These are phyloP conservation scores for Saturnispora serradocipensis DNA, from an alignment of 805 yeast genomes.

Conservation along the genomic window DNA sequence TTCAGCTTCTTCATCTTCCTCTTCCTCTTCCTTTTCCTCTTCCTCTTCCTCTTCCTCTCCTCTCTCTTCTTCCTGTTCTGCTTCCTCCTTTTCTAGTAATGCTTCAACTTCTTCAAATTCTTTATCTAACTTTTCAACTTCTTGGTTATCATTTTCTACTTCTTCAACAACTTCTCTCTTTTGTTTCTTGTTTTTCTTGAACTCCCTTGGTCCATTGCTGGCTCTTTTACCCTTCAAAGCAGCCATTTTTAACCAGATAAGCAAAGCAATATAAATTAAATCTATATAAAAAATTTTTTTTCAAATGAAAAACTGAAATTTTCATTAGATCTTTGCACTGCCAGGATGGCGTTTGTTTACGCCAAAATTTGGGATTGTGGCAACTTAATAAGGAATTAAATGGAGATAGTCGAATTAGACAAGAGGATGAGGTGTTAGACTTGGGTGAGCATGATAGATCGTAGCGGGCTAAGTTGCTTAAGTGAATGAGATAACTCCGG, in stretches of 20 bases:
- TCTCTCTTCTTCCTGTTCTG: constrained; percentile 19
- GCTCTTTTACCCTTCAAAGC: constrained; percentile 7
- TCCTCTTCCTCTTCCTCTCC: constrained; percentile 19
- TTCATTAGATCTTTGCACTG: neutral
- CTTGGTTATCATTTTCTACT: constrained; percentile 1
- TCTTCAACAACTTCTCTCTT: neutral
- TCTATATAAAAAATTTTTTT: constrained; percentile 1
- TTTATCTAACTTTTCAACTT: constrained; percentile 44
- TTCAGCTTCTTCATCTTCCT: constrained; percentile 21
- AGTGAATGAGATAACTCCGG: neutral
- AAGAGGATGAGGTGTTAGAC: too few species aligned
- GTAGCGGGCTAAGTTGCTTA: neutral
- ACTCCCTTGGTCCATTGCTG: neutral
- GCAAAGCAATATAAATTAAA: neutral
- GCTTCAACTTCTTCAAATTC: constrained; percentile 51
- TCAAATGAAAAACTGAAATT: neutral
- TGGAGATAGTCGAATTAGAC: neutral
- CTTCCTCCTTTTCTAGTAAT: constrained; percentile 26
- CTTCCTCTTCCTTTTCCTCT: constrained; percentile 15
- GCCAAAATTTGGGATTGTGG: neutral
- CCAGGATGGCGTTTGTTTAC: neutral
- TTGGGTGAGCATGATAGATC: neutral
- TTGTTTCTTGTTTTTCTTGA: constrained; percentile 5
- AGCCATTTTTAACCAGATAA: constrained; percentile 1
- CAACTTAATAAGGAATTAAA: neutral